These are phyloP conservation scores for barley (Hordeum vulgare) DNA, from an alignment of 176 grass and related monocot species.

Conservation along the genomic window MorexV3_pseudomolecules_assembly NC_058518.1:234188413-234188912, in stretches of 20 bases:
- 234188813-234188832: neutral
- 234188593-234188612: neutral
- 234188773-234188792: neutral
- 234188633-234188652: neutral
- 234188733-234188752: neutral
- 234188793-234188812: neutral
- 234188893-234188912: neutral
- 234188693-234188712: neutral
- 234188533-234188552: neutral
- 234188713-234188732: neutral
- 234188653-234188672: neutral
- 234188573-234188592: neutral
- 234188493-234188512: neutral
- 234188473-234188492: neutral
- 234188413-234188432: neutral
- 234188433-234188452: neutral
- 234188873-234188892: neutral
- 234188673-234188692: neutral
- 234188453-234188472: neutral
- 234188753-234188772: neutral
- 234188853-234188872: neutral
- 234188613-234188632: neutral
- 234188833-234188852: neutral
- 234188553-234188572: neutral
- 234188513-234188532: neutral